Evolutionary conservation across 139 green algal genomes (phyloP).

Genomic region (Tetraselmis chui): DNA sequence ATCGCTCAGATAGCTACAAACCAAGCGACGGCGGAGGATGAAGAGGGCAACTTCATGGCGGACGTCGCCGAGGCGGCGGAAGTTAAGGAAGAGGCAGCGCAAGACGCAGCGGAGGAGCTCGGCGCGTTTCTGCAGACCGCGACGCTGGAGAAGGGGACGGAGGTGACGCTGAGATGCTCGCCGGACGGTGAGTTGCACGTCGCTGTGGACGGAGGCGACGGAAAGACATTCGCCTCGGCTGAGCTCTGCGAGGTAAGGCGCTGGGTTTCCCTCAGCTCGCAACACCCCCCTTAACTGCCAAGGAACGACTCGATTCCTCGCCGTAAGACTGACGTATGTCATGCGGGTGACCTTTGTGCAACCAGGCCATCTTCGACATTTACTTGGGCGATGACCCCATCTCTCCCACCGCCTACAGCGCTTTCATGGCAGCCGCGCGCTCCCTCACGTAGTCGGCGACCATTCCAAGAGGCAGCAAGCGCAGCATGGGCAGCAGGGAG

Average conservation of each 20-base stretch:
- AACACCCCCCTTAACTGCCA: no score
- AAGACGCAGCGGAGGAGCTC: background rate
- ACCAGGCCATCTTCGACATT: constrained; percentile 17
- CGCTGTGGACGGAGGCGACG: background rate
- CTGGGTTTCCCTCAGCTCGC: no score
- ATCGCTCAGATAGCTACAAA: constrained; percentile 20
- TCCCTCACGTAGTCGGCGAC: background rate
- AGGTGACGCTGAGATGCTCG: background rate
- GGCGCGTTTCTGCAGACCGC: background rate
- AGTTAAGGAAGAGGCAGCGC: constrained; percentile 9
- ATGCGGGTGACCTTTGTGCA: background rate
- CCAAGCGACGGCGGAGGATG: constrained; percentile 19
- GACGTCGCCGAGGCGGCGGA: constrained; percentile 16
- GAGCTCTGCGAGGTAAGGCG: background rate
- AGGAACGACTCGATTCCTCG: no score
- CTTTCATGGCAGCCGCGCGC: background rate
- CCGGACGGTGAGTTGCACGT: background rate
- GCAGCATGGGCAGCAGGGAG: no score
- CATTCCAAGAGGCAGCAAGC: no score
- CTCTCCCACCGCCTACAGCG: background rate
- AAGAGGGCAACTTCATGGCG: constrained; percentile 28
- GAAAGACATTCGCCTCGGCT: background rate
- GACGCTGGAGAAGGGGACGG: background rate
- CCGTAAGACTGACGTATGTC: no score
- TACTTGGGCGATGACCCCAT: constrained; percentile 15